Percentiles rank a stretch among this genome's conserved stretches.
These are phyloP conservation scores for Protomyces gravidus DNA, from an alignment of 1,139 yeast genomes.

Conservation along the genomic window DNA sequence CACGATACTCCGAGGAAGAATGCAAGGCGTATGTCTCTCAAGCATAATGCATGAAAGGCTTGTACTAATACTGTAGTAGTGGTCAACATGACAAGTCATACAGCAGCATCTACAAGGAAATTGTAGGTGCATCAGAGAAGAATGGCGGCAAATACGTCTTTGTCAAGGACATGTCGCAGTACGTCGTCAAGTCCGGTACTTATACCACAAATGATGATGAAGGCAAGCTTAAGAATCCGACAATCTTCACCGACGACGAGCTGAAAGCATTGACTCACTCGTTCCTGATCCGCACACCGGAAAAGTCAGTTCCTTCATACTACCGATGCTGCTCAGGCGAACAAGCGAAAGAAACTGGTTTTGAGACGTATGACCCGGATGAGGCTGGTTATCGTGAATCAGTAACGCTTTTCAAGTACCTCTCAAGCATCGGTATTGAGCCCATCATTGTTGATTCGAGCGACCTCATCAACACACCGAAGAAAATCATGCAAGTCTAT, in stretches of 20 bases:
- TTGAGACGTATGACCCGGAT: slow-evolving; percentile 36
- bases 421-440: slow-evolving; percentile 26
- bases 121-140: slow-evolving; percentile 11
- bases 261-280: slow-evolving; percentile 35
- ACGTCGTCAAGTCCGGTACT: slow-evolving; percentile 12
- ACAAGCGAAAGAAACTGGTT: slow-evolving; percentile 37
- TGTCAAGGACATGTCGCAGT: slow-evolving; percentile 28
- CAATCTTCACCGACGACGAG: slow-evolving; percentile 33
- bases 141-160: slow-evolving; percentile 12
- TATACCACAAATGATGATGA: background rate
- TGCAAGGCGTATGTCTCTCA: slow-evolving; percentile 11
- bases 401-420: slow-evolving; percentile 37
- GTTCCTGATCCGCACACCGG: slow-evolving; percentile 39
- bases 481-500: slow-evolving; percentile 34
- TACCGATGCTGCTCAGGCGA: slow-evolving; percentile 38
- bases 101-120: background rate
- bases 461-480: slow-evolving; percentile 37
- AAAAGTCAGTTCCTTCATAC: slow-evolving; percentile 38
- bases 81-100: slow-evolving; percentile 9
- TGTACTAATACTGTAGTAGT: slow-evolving; percentile 1
- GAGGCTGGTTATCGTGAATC: slow-evolving; percentile 39
- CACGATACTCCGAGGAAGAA: slow-evolving; percentile 23
- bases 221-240: slow-evolving; percentile 4
- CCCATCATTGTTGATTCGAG: slow-evolving; percentile 38
- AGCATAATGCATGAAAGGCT: background rate